These are phyloP conservation scores for Phlegmacium glaucopus DNA, from an alignment of 768 basidiomycete genomes.

Conservation along the genomic window DNA sequence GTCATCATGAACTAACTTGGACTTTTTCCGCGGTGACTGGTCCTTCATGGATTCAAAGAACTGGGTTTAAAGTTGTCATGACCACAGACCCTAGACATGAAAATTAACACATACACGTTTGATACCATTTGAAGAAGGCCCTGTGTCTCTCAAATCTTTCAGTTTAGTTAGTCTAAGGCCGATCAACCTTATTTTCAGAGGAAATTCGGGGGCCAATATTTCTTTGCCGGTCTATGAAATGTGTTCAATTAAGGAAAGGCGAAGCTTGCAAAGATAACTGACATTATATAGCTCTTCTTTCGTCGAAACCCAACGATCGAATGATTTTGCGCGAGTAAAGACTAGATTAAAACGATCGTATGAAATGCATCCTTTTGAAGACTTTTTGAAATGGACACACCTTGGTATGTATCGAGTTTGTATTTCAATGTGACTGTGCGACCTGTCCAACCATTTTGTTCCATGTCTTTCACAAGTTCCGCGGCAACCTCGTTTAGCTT, in stretches of 20 bases:
- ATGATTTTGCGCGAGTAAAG: slow-evolving; percentile 81
- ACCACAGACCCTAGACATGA: not conserved
- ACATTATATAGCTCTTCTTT: slow-evolving; percentile 79
- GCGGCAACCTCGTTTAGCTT: slow-evolving; percentile 81
- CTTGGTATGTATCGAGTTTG: slow-evolving; percentile 89
- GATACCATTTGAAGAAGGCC: slow-evolving; percentile 52
- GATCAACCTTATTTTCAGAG: slow-evolving; percentile 77
- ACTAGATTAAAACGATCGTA: slow-evolving; percentile 33
- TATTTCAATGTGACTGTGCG: slow-evolving; percentile 90
- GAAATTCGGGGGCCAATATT: slow-evolving; percentile 76
- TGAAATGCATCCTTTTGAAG: not conserved
- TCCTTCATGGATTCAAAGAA: slow-evolving; percentile 50
- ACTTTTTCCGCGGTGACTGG: slow-evolving; percentile 37
- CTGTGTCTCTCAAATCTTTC: slow-evolving; percentile 65
- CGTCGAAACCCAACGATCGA: slow-evolving; percentile 71
- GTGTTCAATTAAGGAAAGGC: slow-evolving; percentile 4
- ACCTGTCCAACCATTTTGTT: slow-evolving; percentile 76
- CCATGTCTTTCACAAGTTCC: slow-evolving; percentile 81
- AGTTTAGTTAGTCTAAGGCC: slow-evolving; percentile 87
- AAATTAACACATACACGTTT: slow-evolving; percentile 52
- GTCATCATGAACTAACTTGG: slow-evolving; percentile 4
- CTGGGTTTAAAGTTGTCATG: slow-evolving; percentile 26
- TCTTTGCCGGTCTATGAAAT: slow-evolving; percentile 68
- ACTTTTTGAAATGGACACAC: slow-evolving; percentile 27
- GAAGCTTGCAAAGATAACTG: slow-evolving; percentile 21